phyloP scores from a whole-genome alignment of 2,329 filamentous ascomycete species.

The Aspergillus ochraceoroseus region DNA sequence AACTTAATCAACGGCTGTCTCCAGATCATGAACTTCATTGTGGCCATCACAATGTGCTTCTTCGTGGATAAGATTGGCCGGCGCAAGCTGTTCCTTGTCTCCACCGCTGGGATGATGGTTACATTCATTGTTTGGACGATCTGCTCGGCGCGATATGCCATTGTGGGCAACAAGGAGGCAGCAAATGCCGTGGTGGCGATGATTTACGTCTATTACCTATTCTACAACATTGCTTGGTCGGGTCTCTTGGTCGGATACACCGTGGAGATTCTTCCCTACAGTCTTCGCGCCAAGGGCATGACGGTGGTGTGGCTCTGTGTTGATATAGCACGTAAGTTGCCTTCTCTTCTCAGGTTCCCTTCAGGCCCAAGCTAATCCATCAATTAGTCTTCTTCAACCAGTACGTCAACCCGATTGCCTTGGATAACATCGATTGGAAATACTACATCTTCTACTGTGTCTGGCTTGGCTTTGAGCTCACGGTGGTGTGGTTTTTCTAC shows the following conservation, averaged over 20 bases:
- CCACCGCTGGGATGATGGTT: constrained; percentile 1
- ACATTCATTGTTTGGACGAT: constrained; percentile 6
- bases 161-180: too few species aligned
- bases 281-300: constrained; percentile 48
- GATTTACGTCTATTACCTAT: too few species aligned
- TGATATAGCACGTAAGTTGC: constrained; percentile 22
- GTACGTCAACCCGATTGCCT: constrained; percentile 33
- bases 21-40: constrained; percentile 1
- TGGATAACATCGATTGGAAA: constrained; percentile 33
- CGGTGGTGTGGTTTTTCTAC: constrained; percentile 37
- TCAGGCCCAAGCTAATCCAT: constrained; percentile 4
- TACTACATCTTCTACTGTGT: constrained; percentile 40
- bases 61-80: constrained; percentile 2
- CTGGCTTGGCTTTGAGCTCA: constrained; percentile 31
- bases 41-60: constrained; percentile 2
- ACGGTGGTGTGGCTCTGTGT: constrained; percentile 36
- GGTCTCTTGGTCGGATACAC: constrained; percentile 41
- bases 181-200: too few species aligned
- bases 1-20: constrained; percentile 7
- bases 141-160: too few species aligned
- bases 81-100: constrained; percentile 5
- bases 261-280: constrained; percentile 49
- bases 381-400: constrained; percentile 36
- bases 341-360: too few species aligned
- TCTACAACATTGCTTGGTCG: constrained; percentile 40